Conservation (phyloP, 1,139 yeast genomes). For the Scheffersomyces titani region DNA sequence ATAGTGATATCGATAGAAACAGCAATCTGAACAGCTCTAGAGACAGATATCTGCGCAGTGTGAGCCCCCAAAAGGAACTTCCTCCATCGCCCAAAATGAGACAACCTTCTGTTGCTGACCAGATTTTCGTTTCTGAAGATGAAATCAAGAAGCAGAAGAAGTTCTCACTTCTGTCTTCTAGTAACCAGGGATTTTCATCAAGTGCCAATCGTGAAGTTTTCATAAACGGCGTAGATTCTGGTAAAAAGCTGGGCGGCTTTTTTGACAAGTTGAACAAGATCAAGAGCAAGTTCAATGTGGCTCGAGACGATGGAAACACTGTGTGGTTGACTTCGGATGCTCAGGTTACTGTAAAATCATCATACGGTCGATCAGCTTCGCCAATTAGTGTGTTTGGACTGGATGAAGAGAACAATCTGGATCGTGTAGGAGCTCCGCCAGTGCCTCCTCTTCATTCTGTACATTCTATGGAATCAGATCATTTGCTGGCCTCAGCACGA, state of each 20-base stretch:
- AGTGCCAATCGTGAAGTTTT: slow-evolving; percentile 12
- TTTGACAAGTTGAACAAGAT: slow-evolving; percentile 29
- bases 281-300: slow-evolving; percentile 28
- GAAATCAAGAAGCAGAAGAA: slow-evolving; percentile 2
- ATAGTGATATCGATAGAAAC: background rate
- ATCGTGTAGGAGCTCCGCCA: slow-evolving; percentile 7
- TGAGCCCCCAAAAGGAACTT: background rate
- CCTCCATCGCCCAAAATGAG: slow-evolving; percentile 13
- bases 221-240: slow-evolving; percentile 10
- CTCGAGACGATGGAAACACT: slow-evolving; percentile 37
- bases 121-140: slow-evolving; percentile 24
- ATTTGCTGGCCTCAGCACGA: background rate
- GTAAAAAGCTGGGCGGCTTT: background rate
- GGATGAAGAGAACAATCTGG: slow-evolving; percentile 15
- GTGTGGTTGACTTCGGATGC: slow-evolving; percentile 16
- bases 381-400: slow-evolving; percentile 20
- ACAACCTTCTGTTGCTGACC: slow-evolving; percentile 20
- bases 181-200: background rate
- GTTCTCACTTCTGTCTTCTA: background rate
- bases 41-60: background rate
- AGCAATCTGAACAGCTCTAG: slow-evolving; percentile 1
- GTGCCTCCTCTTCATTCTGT: slow-evolving; percentile 2
- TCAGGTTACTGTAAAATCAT: background rate
- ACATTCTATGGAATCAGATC: background rate
- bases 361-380: slow-evolving; percentile 12